phyloP scores from a whole-genome alignment of 768 basidiomycete genomes.

The Crucibulum laeve region DNA sequence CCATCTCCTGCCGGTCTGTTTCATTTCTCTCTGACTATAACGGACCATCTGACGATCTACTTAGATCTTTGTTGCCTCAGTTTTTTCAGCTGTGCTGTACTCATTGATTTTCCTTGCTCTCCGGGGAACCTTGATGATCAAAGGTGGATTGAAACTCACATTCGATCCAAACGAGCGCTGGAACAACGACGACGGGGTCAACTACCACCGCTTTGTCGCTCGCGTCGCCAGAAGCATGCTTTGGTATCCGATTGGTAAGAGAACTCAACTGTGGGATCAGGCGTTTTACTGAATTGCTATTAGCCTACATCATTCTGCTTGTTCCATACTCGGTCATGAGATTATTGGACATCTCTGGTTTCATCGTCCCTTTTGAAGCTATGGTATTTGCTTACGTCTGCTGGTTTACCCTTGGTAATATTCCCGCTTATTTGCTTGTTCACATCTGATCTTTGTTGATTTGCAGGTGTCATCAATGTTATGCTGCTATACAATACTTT shows the following conservation, averaged over 20 bases:
- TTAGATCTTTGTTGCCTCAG: slow-evolving; percentile 55
- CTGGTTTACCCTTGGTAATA: slow-evolving; percentile 49
- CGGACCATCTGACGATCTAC: slow-evolving; percentile 1
- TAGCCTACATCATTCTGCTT: slow-evolving; percentile 58
- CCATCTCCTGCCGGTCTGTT: slow-evolving; percentile 58
- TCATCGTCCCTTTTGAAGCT: slow-evolving; percentile 37
- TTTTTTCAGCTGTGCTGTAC: slow-evolving; percentile 54
- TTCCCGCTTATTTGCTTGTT: neutral
- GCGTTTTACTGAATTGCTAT: slow-evolving; percentile 4
- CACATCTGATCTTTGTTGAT: slow-evolving; percentile 2
- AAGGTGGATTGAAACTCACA: slow-evolving; percentile 46
- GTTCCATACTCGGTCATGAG: slow-evolving; percentile 55
- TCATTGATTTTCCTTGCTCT: slow-evolving; percentile 59
- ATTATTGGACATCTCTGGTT: slow-evolving; percentile 44
- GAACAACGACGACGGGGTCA: slow-evolving; percentile 27
- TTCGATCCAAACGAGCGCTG: slow-evolving; percentile 43
- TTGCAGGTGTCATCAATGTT: slow-evolving; percentile 59
- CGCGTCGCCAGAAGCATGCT: slow-evolving; percentile 66
- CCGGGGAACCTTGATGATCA: slow-evolving; percentile 49
- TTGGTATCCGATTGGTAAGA: slow-evolving; percentile 63
- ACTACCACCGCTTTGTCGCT: slow-evolving; percentile 58
- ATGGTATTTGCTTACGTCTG: slow-evolving; percentile 47
- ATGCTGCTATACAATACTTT: slow-evolving; percentile 66
- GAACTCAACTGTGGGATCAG: neutral
- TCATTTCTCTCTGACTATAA: neutral